Percentiles rank a stretch among this genome's conserved stretches.
phyloP scores from a whole-genome alignment of 2,329 filamentous ascomycete species.

The Colletotrichum sp. region DNA sequence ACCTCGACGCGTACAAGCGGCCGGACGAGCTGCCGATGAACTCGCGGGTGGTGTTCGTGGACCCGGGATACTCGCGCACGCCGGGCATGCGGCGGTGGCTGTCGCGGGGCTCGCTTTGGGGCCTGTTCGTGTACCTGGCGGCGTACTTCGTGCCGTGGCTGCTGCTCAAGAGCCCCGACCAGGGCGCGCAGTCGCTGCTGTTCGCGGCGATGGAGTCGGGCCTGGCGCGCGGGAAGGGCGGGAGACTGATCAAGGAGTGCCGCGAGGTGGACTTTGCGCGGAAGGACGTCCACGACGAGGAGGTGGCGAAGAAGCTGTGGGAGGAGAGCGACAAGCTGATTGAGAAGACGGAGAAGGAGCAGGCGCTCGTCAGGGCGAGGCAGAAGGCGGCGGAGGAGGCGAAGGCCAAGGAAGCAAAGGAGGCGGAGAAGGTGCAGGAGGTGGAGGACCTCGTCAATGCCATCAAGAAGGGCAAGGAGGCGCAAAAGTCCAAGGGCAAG shows the following conservation, averaged over 20 bases:
- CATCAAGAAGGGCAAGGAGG: conserved; percentile 43
- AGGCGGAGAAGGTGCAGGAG: conserved; percentile 33
- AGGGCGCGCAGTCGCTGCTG: conserved; percentile 87
- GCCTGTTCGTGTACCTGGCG: conserved; percentile 76
- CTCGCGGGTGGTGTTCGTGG: conserved; percentile 82
- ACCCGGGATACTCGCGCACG: conserved; percentile 85
- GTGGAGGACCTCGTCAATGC: conserved; percentile 44
- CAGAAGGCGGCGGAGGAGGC: conserved; percentile 41
- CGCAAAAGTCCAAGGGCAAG: conserved; percentile 28
- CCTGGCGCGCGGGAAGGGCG: conserved; percentile 65
- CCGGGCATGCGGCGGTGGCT: conserved; percentile 89
- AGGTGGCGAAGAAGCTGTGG: conserved; percentile 85
- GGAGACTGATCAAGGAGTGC: conserved; percentile 87
- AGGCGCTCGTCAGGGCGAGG: conserved; percentile 62
- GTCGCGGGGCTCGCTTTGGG: conserved; percentile 82
- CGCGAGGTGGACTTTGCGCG: conserved; percentile 74
- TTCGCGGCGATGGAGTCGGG: conserved; percentile 83
- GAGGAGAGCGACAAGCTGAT: conserved; percentile 86
- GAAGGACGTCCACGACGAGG: conserved; percentile 78
- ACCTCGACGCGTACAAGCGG: conserved; percentile 82
- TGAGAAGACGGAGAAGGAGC: conserved; percentile 80
- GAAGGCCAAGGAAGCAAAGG: conserved; percentile 37
- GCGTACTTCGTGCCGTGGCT: conserved; percentile 87
- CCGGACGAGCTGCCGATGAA: conserved; percentile 86
- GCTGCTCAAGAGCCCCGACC: conserved; percentile 81